Base-by-base conservation (phyloP, 495 filamentous ascomycete species). In the Letharia columbiana region DNA sequence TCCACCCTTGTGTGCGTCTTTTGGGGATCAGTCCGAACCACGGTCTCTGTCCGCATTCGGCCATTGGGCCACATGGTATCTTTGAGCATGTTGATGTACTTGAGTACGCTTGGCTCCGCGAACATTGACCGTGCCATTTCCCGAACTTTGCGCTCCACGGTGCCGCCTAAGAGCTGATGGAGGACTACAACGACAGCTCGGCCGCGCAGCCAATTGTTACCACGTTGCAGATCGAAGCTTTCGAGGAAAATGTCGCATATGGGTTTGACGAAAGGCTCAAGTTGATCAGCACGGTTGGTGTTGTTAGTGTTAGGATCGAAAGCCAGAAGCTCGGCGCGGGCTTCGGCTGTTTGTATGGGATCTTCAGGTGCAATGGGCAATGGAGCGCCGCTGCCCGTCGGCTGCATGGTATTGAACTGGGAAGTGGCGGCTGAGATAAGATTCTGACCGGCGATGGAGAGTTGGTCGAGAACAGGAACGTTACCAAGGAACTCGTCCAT, bases 401-500 rank as follows among this genome's bases (percentile, higher is more conserved):
- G 70, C 47, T 80, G 82, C 61, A 82, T 78, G 20, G 79, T 79
- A 68, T 78, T 84, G 64, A 90, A 83, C 73, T 95, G 91, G 66
- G 80, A 88, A 6, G 91, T 90, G 11, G 92, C 91, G 31, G 92
- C 91, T 10, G 91, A 90, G 44, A 98, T 90, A 40, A 98, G 82
- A 70, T 93, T 97, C 73, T 96, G 92, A 0, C 93, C 91, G 8
- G 94, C 91, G 4, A 93, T 82, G 17, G 92, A 96, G 11, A 98
- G 84, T 72, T 98, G 95, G 69, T 98, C 95, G 17, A 98, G 84
- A 0, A 98, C 91, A 7, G 94, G 91, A 60, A 98, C 92, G 73
- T 96, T 97, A 49, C 95, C 91, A 4, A 96, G 78, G 67, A 98
- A 92, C 69, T 99, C 94, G 76, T 99, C 95, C 92, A 98, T 96